Conservation (phyloP, 2,329 filamentous ascomycete genomes). For the Cadophora sp. region DNA sequence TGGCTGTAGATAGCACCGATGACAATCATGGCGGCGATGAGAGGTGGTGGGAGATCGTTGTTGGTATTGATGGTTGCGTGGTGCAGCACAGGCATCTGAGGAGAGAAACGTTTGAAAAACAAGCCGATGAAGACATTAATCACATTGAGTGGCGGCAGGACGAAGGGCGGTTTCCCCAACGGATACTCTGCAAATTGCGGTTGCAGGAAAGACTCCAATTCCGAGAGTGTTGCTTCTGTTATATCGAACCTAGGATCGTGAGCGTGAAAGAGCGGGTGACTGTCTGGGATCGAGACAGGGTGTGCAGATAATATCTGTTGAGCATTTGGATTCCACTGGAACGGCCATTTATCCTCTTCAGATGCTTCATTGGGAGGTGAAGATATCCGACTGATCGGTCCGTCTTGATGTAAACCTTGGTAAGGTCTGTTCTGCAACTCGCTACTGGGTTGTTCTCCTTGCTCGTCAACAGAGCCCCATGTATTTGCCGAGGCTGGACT, state of each 20-base stretch:
- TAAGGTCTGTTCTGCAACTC: not conserved
- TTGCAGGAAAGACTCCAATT: conserved; percentile 28
- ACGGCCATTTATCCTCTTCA: conserved; percentile 38
- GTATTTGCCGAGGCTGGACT: not conserved
- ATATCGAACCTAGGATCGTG: conserved; percentile 38
- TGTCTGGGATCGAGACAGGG: conserved; percentile 28
- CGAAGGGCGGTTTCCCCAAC: conserved; percentile 27
- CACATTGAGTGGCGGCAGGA: conserved; percentile 32
- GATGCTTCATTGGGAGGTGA: conserved; percentile 32
- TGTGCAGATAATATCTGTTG: conserved; percentile 30
- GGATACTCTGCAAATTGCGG: conserved; percentile 25
- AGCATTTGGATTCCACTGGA: conserved; percentile 34
- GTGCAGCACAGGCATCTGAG: conserved; percentile 39
- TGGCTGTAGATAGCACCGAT: conserved; percentile 37
- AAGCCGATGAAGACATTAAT: conserved; percentile 38
- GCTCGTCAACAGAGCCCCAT: not conserved
- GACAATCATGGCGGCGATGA: conserved; percentile 36
- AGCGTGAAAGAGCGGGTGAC: conserved; percentile 29
- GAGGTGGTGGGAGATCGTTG: conserved; percentile 34
- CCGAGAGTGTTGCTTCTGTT: conserved; percentile 31
- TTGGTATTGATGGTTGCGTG: conserved; percentile 37
- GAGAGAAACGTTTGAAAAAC: conserved; percentile 38
- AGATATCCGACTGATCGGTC: conserved; percentile 21
- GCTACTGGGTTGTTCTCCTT: not conserved
- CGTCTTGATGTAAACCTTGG: not conserved